phyloP scores from a whole-genome alignment of 2,329 filamentous ascomycete genomes.

The Epicoccum nigrum region DNA sequence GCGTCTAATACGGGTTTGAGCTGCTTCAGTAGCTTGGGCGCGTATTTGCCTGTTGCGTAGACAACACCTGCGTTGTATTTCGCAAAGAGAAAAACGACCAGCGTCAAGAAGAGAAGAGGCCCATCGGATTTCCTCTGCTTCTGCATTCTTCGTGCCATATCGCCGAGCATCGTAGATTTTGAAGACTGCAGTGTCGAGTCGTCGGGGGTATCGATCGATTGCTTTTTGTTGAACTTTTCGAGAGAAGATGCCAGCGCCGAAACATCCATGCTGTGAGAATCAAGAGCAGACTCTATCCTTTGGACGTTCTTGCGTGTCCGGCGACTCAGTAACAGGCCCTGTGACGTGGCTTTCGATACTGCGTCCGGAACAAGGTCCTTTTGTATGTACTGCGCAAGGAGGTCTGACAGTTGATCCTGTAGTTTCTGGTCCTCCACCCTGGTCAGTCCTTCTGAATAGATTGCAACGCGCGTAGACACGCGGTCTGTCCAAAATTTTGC shows the following conservation, averaged over 20 bases:
- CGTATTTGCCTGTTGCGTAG: constrained; percentile 51
- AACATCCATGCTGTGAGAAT: constrained; percentile 21
- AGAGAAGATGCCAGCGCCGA: constrained; percentile 22
- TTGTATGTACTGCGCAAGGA: constrained; percentile 37
- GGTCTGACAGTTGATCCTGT: constrained; percentile 40
- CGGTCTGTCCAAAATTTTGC: constrained; percentile 42
- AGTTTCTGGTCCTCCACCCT: constrained; percentile 40
- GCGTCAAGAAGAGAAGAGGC: constrained; percentile 46
- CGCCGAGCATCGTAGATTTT: constrained; percentile 37
- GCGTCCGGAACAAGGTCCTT: constrained; percentile 45
- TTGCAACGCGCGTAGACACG: constrained; percentile 30
- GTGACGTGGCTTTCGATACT: constrained; percentile 38
- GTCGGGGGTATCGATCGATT: constrained; percentile 26
- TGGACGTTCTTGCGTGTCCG: constrained; percentile 40
- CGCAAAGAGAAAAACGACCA: constrained; percentile 44
- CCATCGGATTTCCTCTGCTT: constrained; percentile 44
- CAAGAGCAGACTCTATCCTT: constrained; percentile 34
- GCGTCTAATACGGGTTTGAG: constrained; percentile 32
- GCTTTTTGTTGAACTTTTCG: constrained; percentile 45
- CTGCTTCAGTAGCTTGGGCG: constrained; percentile 48
- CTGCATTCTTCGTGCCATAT: constrained; percentile 44
- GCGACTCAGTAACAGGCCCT: constrained; percentile 39
- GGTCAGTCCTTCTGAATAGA: constrained; percentile 35
- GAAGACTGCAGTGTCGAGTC: constrained; percentile 14
- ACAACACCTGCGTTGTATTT: constrained; percentile 40